Conservation (phyloP, 306 rosid species). For the Alnus glutinosa region DNA sequence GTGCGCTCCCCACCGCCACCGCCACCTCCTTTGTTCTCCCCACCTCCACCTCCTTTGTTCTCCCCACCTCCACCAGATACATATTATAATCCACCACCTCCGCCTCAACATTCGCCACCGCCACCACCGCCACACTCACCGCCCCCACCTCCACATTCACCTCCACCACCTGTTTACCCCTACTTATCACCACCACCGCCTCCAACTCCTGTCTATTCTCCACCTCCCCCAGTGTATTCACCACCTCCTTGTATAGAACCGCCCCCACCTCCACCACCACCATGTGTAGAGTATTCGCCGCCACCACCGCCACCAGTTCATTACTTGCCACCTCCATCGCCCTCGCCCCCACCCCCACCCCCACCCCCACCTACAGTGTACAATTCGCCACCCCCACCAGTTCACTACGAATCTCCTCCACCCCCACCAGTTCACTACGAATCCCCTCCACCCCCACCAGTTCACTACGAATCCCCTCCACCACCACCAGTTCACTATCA, state of each 20-base stretch:
- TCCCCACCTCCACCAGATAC: constrained; percentile 33
- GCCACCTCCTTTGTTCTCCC: constrained; percentile 46
- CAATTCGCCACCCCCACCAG: constrained; percentile 36
- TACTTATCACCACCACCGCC: constrained; percentile 70
- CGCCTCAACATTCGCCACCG: constrained; percentile 24
- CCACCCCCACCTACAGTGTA: constrained; percentile 40
- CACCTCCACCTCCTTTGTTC: constrained; percentile 29
- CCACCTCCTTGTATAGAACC: constrained; percentile 67
- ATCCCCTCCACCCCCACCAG: constrained; percentile 26
- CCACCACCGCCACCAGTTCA: constrained; percentile 32
- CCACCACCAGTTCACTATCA: constrained; percentile 33
- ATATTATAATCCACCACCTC: constrained; percentile 32
- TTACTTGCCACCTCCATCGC: constrained; percentile 40
- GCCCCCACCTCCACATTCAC: constrained; percentile 46
- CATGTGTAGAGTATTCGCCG: constrained; percentile 55
- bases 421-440: constrained; percentile 46
- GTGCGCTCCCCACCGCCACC: constrained; percentile 37
- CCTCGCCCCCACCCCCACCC: constrained; percentile 42
- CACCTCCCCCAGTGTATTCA: constrained; percentile 47
- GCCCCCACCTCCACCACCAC: constrained; percentile 73
- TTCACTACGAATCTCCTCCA: constrained; percentile 36
- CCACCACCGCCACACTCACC: constrained; percentile 34
- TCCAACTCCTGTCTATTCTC: constrained; percentile 58
- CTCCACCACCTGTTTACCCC: constrained; percentile 68
- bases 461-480: too few relatives aligned